These are phyloP conservation scores for Aspergillus avenaceus DNA, from an alignment of 495 filamentous ascomycete genomes.

Conservation along the genomic window DNA sequence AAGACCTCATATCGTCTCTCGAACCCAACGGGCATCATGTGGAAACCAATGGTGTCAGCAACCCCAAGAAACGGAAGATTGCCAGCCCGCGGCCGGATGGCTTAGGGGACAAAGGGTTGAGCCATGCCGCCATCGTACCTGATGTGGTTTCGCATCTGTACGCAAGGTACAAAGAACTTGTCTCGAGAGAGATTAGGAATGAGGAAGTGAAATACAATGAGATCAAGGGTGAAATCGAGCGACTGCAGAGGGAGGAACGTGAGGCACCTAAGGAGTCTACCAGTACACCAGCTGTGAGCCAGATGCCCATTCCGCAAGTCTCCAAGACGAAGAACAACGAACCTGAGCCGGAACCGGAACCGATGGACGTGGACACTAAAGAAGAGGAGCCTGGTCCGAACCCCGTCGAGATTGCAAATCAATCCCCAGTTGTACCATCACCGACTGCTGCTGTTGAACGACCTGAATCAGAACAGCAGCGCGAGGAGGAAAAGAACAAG, in stretches of 20 bases:
- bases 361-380: constrained; percentile 35
- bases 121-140: constrained; percentile 63
- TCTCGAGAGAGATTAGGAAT: constrained; percentile 64
- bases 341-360: constrained; percentile 23
- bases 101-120: constrained; percentile 58
- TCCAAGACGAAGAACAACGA: constrained; percentile 23
- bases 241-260: constrained; percentile 58
- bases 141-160: constrained; percentile 69
- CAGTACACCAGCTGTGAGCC: constrained; percentile 3
- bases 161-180: constrained; percentile 62
- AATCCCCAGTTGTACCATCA: constrained; percentile 9
- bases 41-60: constrained; percentile 28
- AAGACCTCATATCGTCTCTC: constrained; percentile 6
- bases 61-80: constrained; percentile 70
- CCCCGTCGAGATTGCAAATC: constrained; percentile 1
- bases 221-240: constrained; percentile 62
- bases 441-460: constrained; percentile 12
- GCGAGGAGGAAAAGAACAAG: constrained; percentile 8
- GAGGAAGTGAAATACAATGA: constrained; percentile 66
- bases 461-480: constrained; percentile 18
- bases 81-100: constrained; percentile 56
- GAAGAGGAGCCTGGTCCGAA: constrained; percentile 15
- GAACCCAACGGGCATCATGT: constrained; percentile 25
- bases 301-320: constrained; percentile 7
- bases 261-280: constrained; percentile 29